These are phyloP conservation scores for Epichloe coenophiala DNA, from an alignment of 2,329 filamentous ascomycete genomes.

Conservation along the genomic window DNA sequence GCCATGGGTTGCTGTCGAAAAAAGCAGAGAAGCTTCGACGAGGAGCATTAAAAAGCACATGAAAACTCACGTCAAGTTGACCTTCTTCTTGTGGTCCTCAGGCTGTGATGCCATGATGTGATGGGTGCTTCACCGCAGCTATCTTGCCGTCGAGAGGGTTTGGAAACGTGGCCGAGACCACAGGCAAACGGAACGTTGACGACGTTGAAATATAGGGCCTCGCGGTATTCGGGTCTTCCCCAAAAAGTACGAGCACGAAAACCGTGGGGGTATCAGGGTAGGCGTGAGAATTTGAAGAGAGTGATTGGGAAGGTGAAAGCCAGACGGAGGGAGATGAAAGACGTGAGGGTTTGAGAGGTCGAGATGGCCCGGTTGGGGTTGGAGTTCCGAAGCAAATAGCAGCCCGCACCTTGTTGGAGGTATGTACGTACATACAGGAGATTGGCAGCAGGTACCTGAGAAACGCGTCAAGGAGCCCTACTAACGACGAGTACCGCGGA, in stretches of 20 bases:
- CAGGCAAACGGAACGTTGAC: neutral
- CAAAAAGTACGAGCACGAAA: neutral
- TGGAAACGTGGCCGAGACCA: slow-evolving; percentile 12
- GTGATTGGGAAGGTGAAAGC: neutral
- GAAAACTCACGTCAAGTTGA: slow-evolving; percentile 60
- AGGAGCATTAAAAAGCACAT: neutral
- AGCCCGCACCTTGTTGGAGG: neutral
- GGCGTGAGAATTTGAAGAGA: slow-evolving; percentile 7
- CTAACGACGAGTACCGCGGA: neutral
- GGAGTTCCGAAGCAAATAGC: slow-evolving; percentile 1
- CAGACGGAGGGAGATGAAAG: slow-evolving; percentile 5
- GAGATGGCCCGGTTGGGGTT: slow-evolving; percentile 10
- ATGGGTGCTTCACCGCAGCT: slow-evolving; percentile 16
- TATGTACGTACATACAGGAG: neutral
- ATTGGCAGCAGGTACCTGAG: neutral
- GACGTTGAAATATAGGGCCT: neutral
- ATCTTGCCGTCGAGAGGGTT: slow-evolving; percentile 10
- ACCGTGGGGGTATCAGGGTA: slow-evolving; percentile 2
- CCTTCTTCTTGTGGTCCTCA: slow-evolving; percentile 64
- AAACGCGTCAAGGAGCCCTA: neutral
- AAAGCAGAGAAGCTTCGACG: neutral
- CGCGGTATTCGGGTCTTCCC: neutral
- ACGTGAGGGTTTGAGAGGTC: slow-evolving; percentile 11
- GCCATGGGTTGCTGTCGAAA: neutral
- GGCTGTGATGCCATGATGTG: slow-evolving; percentile 59